Base-by-base conservation (phyloP, 139 green algal species). In the Marvania coccoides region DNA sequence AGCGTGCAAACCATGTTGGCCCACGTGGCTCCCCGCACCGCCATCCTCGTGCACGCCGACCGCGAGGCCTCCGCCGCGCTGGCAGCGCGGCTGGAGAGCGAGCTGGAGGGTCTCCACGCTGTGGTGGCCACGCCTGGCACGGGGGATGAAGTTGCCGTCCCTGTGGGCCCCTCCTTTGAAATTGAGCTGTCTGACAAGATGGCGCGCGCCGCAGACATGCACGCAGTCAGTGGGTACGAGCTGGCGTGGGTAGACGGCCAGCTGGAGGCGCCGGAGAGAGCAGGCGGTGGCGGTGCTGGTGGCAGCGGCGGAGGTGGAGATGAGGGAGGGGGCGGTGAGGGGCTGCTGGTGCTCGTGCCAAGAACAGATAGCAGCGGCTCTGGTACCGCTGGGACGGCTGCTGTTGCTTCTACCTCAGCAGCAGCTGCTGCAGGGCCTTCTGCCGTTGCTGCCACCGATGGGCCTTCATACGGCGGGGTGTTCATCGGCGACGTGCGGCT, bases 401-500 rank as follows among this genome's bases (percentile, higher is more conserved):
- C n/a, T n/a, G n/a, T n/a, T n/a, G n/a, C n/a, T n/a, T n/a, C n/a
- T n/a, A n/a, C n/a, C n/a, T n/a, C n/a, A 81, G 63, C 56, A 61
- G 9, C 33, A 37, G 4, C 40, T 80, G 48, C 36, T 63, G 40
- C 67, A 83, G 55, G 57, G 82, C 30, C 14, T 80, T 14, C 67
- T 76, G 12, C 26, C 61, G 24, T 26, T 19, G 6, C 51, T 19
- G 1, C 26, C 26, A 15, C 35, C 19, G 19, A 56, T 39, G 7
- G 59, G 26, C 1, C 36, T 15, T 2, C 53, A 73, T 69, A 79
- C 8, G 77, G 77, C 15, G 82, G 79, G 10, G 67, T 88, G 37
- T 88, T 87, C 59, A 83, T 88, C 35, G 79, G 77, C 9, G 78
- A 87, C 46, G 69, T 84, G 9, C 60, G 71, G 13, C 71, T 90